These are phyloP conservation scores for Cercospora berteroae DNA, from an alignment of 2,329 filamentous ascomycete species.

Conservation along the genomic window DNA sequence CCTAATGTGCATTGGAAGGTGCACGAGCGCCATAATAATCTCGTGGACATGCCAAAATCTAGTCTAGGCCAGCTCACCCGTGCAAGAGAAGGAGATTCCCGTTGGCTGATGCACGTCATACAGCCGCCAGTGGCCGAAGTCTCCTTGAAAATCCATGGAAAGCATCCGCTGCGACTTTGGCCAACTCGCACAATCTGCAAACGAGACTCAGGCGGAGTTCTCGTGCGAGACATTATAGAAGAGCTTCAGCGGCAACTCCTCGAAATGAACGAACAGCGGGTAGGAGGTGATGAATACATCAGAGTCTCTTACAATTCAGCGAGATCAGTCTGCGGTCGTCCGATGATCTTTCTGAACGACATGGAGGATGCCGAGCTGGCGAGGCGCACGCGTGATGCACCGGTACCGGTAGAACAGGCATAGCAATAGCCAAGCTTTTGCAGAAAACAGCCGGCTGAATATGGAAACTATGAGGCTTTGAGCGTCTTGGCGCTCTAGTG, in stretches of 20 bases:
- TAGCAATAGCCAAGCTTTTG: neutral
- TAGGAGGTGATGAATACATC: neutral
- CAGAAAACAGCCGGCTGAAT: neutral
- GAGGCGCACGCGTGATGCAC: neutral
- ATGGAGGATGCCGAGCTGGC: neutral
- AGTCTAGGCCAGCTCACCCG: neutral
- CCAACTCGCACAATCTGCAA: neutral
- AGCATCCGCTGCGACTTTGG: neutral
- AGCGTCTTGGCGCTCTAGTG: neutral
- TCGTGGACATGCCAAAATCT: neutral
- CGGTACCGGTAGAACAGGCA: neutral
- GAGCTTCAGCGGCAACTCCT: neutral
- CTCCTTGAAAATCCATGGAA: neutral
- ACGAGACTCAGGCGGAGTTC: neutral
- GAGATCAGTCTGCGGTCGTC: neutral
- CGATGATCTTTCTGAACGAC: neutral
- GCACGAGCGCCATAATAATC: neutral
- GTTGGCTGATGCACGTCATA: neutral
- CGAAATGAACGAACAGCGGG: neutral
- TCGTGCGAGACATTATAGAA: neutral
- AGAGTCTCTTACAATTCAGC: neutral
- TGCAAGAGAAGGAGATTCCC: neutral
- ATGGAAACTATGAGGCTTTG: neutral
- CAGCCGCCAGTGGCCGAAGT: neutral
- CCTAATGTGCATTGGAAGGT: neutral